Base-by-base conservation (phyloP, 331 rosid species). In the Stylosanthes scabra region DNA sequence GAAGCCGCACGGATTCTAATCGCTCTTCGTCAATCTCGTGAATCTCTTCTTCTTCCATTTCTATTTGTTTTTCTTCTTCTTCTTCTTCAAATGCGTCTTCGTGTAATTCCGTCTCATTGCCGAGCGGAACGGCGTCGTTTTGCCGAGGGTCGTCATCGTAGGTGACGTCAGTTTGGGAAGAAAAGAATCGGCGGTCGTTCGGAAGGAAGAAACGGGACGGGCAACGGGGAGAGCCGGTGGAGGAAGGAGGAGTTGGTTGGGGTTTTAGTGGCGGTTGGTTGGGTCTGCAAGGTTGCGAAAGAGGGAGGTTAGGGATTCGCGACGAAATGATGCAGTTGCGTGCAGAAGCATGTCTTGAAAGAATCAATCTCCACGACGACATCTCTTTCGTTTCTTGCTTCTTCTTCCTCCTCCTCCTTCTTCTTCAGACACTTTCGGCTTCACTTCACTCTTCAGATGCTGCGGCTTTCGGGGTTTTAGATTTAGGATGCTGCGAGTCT, bases 1-100 rank as follows among this genome's bases (percentile, higher is more conserved):
- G 77, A 75, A 79, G 50, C 68, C 83, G 63, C 54, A 88, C 63
- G 37, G 63, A 82, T 78, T 93, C 94, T 61, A 86, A 54, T 62
- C 84, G 75, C 61, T 78, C 94, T 46, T 10, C 46, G 55, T 86
- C 81, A 71, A 89, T 72, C 81, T 83, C 89, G 56, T 61, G 58
- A 42, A 28, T 68, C 80, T 72, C 79, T 34, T 44, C 82, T 50
- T 80, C 75, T 5, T 2, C 25, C 25, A 31, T 31, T 31, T 31
- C 37, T 31, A 31, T 3, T 31, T 31, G 37, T 31, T 5, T 5
- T 31, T 31, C 37, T 31, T 5, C 37, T 31, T 31, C 37, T 9
- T 42, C 71, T 8, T 44, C 64, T 11, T 51, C 66, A 20, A 31
- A 31, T 5, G 46, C 83, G 28, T 9, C 74, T 60, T n/a, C 74